These are phyloP conservation scores for Endocarpon pusillum DNA, from an alignment of 495 filamentous ascomycete species.

Conservation along the genomic window DNA sequence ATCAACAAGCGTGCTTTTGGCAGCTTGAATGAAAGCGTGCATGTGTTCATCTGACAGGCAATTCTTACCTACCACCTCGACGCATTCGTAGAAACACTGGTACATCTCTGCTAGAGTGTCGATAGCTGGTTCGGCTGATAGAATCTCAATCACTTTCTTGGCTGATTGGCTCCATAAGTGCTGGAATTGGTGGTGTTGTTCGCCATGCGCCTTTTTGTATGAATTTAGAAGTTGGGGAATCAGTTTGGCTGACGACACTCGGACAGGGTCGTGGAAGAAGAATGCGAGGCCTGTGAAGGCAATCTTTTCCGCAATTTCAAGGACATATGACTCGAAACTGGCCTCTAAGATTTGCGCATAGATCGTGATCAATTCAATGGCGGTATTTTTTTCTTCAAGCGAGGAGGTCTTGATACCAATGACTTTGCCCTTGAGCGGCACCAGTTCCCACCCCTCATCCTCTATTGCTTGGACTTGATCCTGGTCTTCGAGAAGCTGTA, in stretches of 20 bases:
- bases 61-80: conserved; percentile 79
- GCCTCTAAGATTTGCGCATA: conserved; percentile 89
- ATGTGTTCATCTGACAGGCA: conserved; percentile 64
- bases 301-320: conserved; percentile 91
- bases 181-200: conserved; percentile 51
- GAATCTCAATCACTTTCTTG: conserved; percentile 79
- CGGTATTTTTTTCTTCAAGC: conserved; percentile 97
- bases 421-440: conserved; percentile 89
- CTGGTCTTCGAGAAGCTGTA: conserved; percentile 90
- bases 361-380: conserved; percentile 90
- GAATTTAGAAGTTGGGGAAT: conserved; percentile 89
- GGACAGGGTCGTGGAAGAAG: conserved; percentile 98
- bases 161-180: conserved; percentile 75
- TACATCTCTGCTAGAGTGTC: conserved; percentile 98
- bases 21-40: conserved; percentile 69
- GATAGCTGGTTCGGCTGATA: conserved; percentile 87
- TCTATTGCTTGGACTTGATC: conserved; percentile 85
- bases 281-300: conserved; percentile 86
- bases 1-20: conserved; percentile 70
- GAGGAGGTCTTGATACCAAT: conserved; percentile 96
- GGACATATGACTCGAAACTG: conserved; percentile 80
- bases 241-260: conserved; percentile 85
- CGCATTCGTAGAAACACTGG: conserved; percentile 97
- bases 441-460: conserved; percentile 95
- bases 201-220: conserved; percentile 78